Evolutionary conservation across 345 rosid species (phyloP), one percentile per base, ranked within the genome.

Genomic region (Firmiana major): DNA sequence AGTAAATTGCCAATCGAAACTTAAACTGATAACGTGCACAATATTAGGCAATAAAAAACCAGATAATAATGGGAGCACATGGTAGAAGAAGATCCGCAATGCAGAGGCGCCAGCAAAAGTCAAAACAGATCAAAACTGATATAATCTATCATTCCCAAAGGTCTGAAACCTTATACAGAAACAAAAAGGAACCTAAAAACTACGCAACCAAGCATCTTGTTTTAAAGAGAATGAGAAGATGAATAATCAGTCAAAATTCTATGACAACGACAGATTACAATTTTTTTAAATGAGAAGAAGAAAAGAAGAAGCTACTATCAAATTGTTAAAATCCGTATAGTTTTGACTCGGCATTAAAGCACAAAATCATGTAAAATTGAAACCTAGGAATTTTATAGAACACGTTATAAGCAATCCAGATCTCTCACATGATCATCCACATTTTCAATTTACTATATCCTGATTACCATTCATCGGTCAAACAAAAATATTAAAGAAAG

Each of bases 391-490:
- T 53, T n/a, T 36, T 10, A 19, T 10, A 38, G 28, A 54, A 34
- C 31, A 72, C 63, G 34, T 72, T 9, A 36, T 36, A n/a, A 5
- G 63, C 48, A 73, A 74, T 59, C 66, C 54, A 74, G 69, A 74
- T 74, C 77, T 28, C 45, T 31, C 60, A 28, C 3, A 43, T 17
- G 43, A 49, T 17, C 60, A 71, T 71, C 62, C 31, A 34, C 73
- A 69, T 69, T 26, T 46, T 46, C 1, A 0, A 22, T 24, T 24
- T 46, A 67, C 34, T 49, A 49, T 28, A 31, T 51, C 26, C 1
- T 51, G 17, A 51, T n/a, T 51, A 49, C 2, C 10, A 53, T 51
- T 9, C 19, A 28, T 10, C 45, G 21, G 31, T 71, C 59, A 53
- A 71, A 31, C 43, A 67, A 67, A 54, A 67, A 13, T 0, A n/a